These are phyloP conservation scores for Protomyces macrosporus DNA, from an alignment of 1,139 yeast genomes.

Conservation along the genomic window DNA sequence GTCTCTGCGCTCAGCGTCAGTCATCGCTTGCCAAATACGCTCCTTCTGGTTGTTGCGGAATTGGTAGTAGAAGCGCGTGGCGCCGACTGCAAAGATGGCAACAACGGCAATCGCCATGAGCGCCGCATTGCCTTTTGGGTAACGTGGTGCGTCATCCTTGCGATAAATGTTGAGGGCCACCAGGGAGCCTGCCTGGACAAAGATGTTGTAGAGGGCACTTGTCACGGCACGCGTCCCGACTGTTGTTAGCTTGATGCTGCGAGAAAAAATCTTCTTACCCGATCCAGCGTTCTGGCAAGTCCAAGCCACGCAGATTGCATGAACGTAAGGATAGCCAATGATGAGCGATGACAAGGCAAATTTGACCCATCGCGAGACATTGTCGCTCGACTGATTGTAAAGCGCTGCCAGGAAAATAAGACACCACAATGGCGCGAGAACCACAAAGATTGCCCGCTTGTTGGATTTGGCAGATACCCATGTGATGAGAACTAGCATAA, in stretches of 20 bases:
- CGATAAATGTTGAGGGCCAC: slow-evolving; percentile 54
- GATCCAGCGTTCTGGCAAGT: slow-evolving; percentile 7
- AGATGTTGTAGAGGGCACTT: slow-evolving; percentile 59
- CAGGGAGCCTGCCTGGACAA: slow-evolving; percentile 52
- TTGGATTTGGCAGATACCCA: slow-evolving; percentile 44
- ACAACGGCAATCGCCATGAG: slow-evolving; percentile 43
- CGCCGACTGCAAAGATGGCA: slow-evolving; percentile 31
- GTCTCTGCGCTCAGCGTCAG: slow-evolving; percentile 46
- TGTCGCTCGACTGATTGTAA: slow-evolving; percentile 51
- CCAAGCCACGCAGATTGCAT: slow-evolving; percentile 19
- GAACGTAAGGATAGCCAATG: slow-evolving; percentile 45
- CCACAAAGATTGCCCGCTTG: slow-evolving; percentile 38
- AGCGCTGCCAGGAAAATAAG: slow-evolving; percentile 40
- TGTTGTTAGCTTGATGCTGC: slow-evolving; percentile 39
- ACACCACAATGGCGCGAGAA: slow-evolving; percentile 33
- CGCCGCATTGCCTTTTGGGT: slow-evolving; percentile 48
- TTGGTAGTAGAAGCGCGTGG: slow-evolving; percentile 43
- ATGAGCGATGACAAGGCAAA: slow-evolving; percentile 48
- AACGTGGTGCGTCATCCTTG: slow-evolving; percentile 53
- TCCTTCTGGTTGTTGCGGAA: slow-evolving; percentile 48
- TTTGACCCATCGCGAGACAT: slow-evolving; percentile 49
- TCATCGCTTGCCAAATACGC: slow-evolving; percentile 47
- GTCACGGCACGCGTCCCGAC: slow-evolving; percentile 57
- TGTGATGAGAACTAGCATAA: slow-evolving; percentile 42
- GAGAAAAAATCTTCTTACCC: neutral